These are phyloP conservation scores for Acanthamoeba rhysodes DNA, from an alignment of 208 protist genomes.

Conservation along the genomic window DNA sequence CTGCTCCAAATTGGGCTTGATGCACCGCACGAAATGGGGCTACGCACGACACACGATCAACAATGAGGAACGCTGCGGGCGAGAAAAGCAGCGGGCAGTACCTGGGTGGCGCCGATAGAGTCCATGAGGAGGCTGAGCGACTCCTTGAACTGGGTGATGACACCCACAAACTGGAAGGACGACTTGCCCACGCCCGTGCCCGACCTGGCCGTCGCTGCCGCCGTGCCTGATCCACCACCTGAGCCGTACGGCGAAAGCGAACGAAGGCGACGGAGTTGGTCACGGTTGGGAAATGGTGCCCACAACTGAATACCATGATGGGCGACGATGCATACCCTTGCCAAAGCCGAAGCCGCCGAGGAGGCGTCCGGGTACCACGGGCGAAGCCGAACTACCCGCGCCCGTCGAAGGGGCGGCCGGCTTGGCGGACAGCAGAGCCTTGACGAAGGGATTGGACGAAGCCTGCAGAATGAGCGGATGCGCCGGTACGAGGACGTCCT, in stretches of 20 bases:
- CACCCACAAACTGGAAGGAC: conserved; percentile 47
- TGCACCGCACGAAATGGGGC: conserved; percentile 57
- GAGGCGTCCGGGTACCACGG: not conserved
- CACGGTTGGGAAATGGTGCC: not conserved
- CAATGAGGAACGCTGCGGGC: not conserved
- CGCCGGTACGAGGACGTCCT: conserved; percentile 79
- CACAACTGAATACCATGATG: not conserved
- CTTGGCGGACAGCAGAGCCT: not conserved
- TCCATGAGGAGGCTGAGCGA: conserved; percentile 26
- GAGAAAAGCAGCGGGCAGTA: not conserved
- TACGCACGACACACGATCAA: not conserved
- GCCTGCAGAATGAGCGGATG: not conserved
- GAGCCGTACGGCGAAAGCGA: not conserved
- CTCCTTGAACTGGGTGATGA: conserved; percentile 39
- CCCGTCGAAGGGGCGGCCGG: not conserved
- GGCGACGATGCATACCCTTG: not conserved
- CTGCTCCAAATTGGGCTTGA: conserved; percentile 69
- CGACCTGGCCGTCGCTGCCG: not conserved
- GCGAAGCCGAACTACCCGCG: not conserved
- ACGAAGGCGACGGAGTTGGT: not conserved
- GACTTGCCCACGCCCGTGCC: conserved; percentile 1
- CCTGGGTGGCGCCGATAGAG: not conserved
- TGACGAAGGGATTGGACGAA: not conserved
- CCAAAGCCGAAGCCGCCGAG: conserved; percentile 47
- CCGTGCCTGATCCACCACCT: conserved; percentile 1